phyloP scores from a whole-genome alignment of 2,329 filamentous ascomycete genomes.

The Ambrosiella cleistominuta region DNA sequence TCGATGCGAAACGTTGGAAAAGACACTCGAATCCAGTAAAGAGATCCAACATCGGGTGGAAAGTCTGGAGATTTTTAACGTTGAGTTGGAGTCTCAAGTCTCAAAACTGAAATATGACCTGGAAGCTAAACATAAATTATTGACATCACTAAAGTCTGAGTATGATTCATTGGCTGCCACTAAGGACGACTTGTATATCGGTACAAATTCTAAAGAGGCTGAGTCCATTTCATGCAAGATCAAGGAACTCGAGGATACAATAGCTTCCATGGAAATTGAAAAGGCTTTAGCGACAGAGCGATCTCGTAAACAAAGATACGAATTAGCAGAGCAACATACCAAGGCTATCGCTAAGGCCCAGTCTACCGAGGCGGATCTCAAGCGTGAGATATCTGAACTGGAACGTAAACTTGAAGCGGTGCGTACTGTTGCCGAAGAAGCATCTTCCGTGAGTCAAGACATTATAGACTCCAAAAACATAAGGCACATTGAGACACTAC shows the following conservation, averaged over 20 bases:
- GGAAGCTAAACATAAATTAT: conserved; percentile 43
- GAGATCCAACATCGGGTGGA: conserved; percentile 28
- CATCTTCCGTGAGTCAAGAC: conserved; percentile 61
- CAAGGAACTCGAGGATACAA: conserved; percentile 36
- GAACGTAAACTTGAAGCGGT: conserved; percentile 84
- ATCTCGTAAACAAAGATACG: conserved; percentile 47
- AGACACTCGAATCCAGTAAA: conserved; percentile 21
- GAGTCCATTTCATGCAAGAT: conserved; percentile 41
- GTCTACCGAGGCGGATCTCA: conserved; percentile 57
- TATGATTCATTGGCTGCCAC: conserved; percentile 49
- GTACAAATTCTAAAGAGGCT: conserved; percentile 37
- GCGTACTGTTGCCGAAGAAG: conserved; percentile 73
- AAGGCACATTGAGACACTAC: conserved; percentile 84
- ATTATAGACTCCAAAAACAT: conserved; percentile 79
- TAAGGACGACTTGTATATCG: conserved; percentile 34
- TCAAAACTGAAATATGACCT: conserved; percentile 45
- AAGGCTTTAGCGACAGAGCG: conserved; percentile 54
- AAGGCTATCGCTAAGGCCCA: conserved; percentile 53
- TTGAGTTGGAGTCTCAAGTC: conserved; percentile 24
- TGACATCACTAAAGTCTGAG: conserved; percentile 52
- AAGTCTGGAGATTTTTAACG: conserved; percentile 16
- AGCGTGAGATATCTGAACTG: conserved; percentile 56
- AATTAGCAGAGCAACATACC: conserved; percentile 55
- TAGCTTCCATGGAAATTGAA: conserved; percentile 56
- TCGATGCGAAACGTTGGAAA: conserved; percentile 16